Conservation (phyloP, 345 rosid species). For the Boechera retrofracta region DNA sequence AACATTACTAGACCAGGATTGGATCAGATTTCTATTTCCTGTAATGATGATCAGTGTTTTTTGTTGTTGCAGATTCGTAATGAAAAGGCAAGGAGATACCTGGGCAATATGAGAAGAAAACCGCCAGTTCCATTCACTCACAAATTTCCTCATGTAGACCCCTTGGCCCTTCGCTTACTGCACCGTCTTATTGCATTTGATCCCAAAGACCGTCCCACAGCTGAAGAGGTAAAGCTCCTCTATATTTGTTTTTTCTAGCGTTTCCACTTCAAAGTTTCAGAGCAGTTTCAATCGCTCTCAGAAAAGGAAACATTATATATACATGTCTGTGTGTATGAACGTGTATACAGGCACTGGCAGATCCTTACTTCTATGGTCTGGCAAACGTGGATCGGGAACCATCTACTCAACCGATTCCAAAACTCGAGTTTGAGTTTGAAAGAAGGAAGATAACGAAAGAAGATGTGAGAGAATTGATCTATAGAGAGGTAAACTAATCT, state of each 20-base stretch:
- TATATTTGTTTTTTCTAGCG: not conserved
- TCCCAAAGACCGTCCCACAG: constrained; percentile 96
- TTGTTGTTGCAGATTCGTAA: constrained; percentile 73
- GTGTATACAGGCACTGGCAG: constrained; percentile 75
- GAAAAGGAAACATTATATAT: constrained; percentile 10
- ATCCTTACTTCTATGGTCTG: constrained; percentile 88
- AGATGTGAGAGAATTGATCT: constrained; percentile 93
- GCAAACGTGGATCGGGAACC: constrained; percentile 94
- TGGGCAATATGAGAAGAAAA: constrained; percentile 88
- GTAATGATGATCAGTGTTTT: constrained; percentile 19
- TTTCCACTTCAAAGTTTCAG: constrained; percentile 14
- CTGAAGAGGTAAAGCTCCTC: constrained; percentile 65
- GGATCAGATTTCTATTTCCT: constrained; percentile 17
- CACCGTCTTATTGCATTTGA: constrained; percentile 92
- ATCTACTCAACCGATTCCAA: constrained; percentile 88
- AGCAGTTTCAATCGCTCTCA: constrained; percentile 12
- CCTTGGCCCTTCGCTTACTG: constrained; percentile 75
- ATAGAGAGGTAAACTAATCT: constrained; percentile 73
- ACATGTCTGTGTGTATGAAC: constrained; percentile 4
- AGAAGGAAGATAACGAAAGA: constrained; percentile 90
- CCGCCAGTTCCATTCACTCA: constrained; percentile 77
- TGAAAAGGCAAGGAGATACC: constrained; percentile 98
- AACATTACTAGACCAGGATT: constrained; percentile 11
- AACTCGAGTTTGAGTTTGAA: constrained; percentile 98
- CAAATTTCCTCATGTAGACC: constrained; percentile 86